Evolutionary conservation across 2,329 filamentous ascomycete species (phyloP).

Genomic region (Aspergillus bombycis): DNA sequence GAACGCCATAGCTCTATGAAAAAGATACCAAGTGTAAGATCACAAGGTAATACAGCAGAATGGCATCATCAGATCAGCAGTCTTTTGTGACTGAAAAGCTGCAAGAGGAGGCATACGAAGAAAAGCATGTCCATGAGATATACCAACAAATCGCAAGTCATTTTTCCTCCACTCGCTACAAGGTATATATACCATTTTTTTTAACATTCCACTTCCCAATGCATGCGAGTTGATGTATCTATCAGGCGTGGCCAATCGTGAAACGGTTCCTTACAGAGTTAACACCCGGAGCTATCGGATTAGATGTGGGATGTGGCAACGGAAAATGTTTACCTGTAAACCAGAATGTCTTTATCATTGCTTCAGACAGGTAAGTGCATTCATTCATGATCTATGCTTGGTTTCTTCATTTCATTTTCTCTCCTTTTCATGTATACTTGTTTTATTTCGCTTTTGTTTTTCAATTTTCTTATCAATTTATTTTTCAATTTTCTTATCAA

Average conservation of each 20-base stretch:
- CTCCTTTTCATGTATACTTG: conserved; percentile 28
- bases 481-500: not conserved
- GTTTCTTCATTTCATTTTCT: not conserved
- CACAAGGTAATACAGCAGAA: conserved; percentile 2
- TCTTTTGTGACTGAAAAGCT: not conserved
- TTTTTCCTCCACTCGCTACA: conserved; percentile 60
- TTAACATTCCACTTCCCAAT: not conserved
- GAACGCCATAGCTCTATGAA: not conserved
- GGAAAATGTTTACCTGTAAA: conserved; percentile 92
- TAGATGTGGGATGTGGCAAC: conserved; percentile 95
- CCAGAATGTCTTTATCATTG: conserved; percentile 74
- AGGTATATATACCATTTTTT: conserved; percentile 48
- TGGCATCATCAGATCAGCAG: conserved; percentile 15
- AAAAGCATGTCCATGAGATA: conserved; percentile 83
- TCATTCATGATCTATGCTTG: not conserved
- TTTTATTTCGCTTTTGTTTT: conserved; percentile 35
- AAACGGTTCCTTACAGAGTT: conserved; percentile 72
- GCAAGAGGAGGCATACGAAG: conserved; percentile 65
- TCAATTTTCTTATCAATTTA: not conserved
- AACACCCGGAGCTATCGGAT: conserved; percentile 72
- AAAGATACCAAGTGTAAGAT: not conserved
- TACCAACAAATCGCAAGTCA: conserved; percentile 66
- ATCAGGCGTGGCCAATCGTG: conserved; percentile 86
- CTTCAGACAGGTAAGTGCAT: conserved; percentile 73
- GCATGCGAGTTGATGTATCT: conserved; percentile 5